Base-by-base conservation (phyloP, 1,284 basidiomycete genomes). In the Boletus sp. region DNA sequence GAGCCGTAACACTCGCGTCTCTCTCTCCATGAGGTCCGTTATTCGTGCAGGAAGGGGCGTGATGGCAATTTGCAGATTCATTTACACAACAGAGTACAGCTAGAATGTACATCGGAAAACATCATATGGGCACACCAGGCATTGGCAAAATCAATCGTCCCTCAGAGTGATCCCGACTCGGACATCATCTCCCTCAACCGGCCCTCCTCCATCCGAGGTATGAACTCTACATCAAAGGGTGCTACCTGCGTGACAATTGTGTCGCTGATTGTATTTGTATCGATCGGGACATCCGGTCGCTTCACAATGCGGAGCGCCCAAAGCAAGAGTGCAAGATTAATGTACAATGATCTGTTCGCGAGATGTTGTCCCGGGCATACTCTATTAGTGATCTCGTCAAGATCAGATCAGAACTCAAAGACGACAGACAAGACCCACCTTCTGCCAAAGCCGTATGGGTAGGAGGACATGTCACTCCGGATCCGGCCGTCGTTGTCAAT, bases 401-500 rank as follows among this genome's bases (percentile, higher is more conserved):
- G 20, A 9, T 8, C 2, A 14, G 6, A 5, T 2, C 5, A 12
- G 14, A 12, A 19, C 26, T 19, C 16, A 23, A 17, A 10, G 17
- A 8, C 3, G 19, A 44, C 7, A 2, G 34, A 17, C 4, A 49
- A 10, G 6, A 27, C 62, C 16, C 44, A 76, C 77, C 78, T 68
- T 41, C 81, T 66, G 4, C 82, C 82, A 55, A 81, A 84, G 0
- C 82, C 80, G 51, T 78, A 85, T 13, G 74, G 66, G 52, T 72
- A 82, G 14, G 70, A 68, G 49, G 67, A 72, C 23, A 81, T 56
- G 48, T 82, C 75, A 0, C 74, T 72, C 22, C 70, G 65, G 12
- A 84, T 51, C n/a, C 64, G 62, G 0, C 78, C 80, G 1, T 75
- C 64, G 7, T 66, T 56, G 22, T 71, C 72, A 5, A 84, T 48